A percentile compares a stretch with the other conserved stretches of the same genome.
These are phyloP conservation scores for Chrysophaeum taylorii DNA, from an alignment of 352 stramenopile species.

Conservation along the genomic window DNA sequence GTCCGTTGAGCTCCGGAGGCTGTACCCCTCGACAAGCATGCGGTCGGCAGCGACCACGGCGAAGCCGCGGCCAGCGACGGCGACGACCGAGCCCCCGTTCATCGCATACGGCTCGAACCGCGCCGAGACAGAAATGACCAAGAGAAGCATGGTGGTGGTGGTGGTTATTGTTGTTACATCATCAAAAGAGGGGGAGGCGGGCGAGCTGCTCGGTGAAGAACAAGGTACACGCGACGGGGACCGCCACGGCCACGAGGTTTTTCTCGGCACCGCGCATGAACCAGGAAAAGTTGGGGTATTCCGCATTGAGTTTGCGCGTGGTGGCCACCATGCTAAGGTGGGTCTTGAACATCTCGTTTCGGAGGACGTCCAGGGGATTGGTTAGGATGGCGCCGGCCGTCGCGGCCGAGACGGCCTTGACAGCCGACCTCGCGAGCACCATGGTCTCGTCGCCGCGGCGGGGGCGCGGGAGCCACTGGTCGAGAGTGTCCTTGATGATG, in stretches of 20 bases:
- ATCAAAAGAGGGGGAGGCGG: no score
- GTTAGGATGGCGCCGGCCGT: constrained; percentile 59
- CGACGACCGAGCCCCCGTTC: no score
- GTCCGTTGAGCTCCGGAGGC: no score
- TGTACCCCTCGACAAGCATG: no score
- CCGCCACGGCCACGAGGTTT: constrained; percentile 65
- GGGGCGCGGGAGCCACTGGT: background rate
- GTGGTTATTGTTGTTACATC: no score
- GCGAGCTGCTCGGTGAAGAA: constrained; percentile 58
- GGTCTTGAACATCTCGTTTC: constrained; percentile 77
- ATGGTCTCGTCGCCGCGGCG: constrained; percentile 27
- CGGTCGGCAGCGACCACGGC: no score
- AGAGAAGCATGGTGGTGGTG: no score
- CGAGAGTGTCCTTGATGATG: constrained; percentile 52
- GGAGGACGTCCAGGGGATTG: constrained; percentile 68
- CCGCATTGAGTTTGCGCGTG: constrained; percentile 33
- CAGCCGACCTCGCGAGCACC: constrained; percentile 40
- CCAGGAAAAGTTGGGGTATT: constrained; percentile 40
- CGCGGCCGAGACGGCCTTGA: constrained; percentile 50
- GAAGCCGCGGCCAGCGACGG: no score
- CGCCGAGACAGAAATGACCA: no score
- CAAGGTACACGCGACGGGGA: constrained; percentile 63
- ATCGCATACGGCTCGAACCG: no score
- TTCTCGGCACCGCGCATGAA: constrained; percentile 54
- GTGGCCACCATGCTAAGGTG: constrained; percentile 45